phyloP scores from a whole-genome alignment of 2,329 filamentous ascomycete genomes.

The Beauveria varroae region DNA sequence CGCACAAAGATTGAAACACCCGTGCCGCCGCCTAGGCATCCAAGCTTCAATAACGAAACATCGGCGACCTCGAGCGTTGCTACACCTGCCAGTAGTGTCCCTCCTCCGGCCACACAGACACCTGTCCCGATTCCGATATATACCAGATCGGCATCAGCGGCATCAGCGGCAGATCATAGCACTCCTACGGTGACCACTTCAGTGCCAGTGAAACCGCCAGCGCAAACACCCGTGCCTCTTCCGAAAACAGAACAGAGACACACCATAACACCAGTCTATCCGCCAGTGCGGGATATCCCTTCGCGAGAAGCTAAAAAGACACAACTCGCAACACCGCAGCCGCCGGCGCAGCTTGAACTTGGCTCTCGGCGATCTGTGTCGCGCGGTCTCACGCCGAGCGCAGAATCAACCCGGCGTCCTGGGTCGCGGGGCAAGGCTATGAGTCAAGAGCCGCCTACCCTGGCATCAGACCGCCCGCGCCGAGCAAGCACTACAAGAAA shows the following conservation, averaged over 20 bases:
- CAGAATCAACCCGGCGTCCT: constrained; percentile 35
- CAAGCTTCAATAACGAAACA: constrained; percentile 23
- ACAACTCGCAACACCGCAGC: background rate
- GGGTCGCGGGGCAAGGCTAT: constrained; percentile 44
- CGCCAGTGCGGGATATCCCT: constrained; percentile 21
- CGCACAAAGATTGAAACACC: constrained; percentile 52
- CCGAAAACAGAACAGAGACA: constrained; percentile 23
- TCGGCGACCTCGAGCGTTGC: constrained; percentile 14
- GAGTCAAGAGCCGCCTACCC: constrained; percentile 43
- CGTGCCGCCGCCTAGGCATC: constrained; percentile 38
- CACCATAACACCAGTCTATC: constrained; percentile 25
- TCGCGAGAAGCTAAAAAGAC: constrained; percentile 23
- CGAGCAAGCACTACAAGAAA: constrained; percentile 50
- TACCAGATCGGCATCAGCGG: constrained; percentile 20
- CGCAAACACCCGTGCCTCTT: constrained; percentile 30
- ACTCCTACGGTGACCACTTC: constrained; percentile 19
- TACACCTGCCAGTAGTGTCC: constrained; percentile 6
- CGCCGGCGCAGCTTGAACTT: constrained; percentile 17
- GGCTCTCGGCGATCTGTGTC: constrained; percentile 25
- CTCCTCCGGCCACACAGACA: constrained; percentile 29
- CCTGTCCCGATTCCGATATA: constrained; percentile 33
- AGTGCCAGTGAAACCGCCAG: constrained; percentile 24
- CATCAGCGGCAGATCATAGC: constrained; percentile 23
- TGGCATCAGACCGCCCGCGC: constrained; percentile 46
- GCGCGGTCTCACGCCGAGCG: constrained; percentile 26